Evolutionary conservation across 352 stramenopile genomes (phyloP), one percentile per base, ranked within the genome.

Genomic region (Globisporangium uncinulatum): DNA sequence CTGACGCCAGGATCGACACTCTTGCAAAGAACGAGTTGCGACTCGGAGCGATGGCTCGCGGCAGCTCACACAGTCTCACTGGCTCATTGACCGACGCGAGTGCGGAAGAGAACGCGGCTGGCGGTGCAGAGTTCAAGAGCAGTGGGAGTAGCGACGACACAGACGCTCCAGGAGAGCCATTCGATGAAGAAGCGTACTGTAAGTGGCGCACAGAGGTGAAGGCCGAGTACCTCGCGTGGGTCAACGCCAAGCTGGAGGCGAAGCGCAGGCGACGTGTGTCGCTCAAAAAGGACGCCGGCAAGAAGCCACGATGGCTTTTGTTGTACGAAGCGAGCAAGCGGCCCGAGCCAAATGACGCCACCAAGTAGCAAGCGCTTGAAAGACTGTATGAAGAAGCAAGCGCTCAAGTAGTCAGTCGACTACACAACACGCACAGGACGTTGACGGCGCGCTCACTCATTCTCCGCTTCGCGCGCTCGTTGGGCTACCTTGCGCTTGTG

Each of bases 151-250:
- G 67, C 43, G 73, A 73, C 10, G 56, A 54, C 24, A 56, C 17
- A 29, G 55, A 65, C 3, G 17, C 34, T 39, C 7, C 42, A 41
- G n/a, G 43, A 29, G 44, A 20, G 9, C 24, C 61, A 0, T 86
- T 88, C 39, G 61, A 87, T 54, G 80, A 90, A 59, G 61, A 73
- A 14, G 71, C 83, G 46, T 88, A 88, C 63, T 53, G 76, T 31
- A 59, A 75, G 37, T 90, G 79, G 79, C 73, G 77, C n/a, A 87
- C 77, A 4, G 70, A 79, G 52, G 70, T 76, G 39, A 86, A 91
- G 63, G 74, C 82, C 15, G 76, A 91, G 64, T 91, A 91, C 53
- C 47, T 91, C 42, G 74, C 70, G 51, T 89, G 80, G 80, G 56
- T 89, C 43, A 78, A 74, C 41, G 74, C 74, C 49, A 87, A 87